phyloP scores from a whole-genome alignment of 2,329 filamentous ascomycete genomes.

The Cladosporium sp. region DNA sequence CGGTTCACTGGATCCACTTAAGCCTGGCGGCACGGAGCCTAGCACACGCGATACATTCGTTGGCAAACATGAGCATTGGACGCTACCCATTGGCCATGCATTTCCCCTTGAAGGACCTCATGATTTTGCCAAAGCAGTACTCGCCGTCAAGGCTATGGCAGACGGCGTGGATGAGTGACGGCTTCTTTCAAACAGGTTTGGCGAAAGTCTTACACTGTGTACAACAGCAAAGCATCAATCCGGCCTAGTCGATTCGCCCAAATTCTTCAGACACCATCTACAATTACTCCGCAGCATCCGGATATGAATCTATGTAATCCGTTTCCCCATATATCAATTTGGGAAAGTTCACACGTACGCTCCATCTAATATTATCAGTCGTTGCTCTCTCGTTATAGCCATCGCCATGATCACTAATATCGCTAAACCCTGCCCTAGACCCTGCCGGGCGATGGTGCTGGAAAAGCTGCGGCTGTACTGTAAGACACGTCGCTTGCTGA shows the following conservation, averaged over 20 bases:
- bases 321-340: slow-evolving; percentile 39
- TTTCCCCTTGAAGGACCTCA: not conserved
- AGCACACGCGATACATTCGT: not conserved
- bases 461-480: slow-evolving; percentile 48
- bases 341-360: slow-evolving; percentile 45
- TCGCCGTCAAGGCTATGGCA: not conserved
- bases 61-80: slow-evolving; percentile 1
- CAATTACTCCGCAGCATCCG: not conserved
- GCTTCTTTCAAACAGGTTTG: no score
- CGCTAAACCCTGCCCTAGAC: slow-evolving; percentile 36
- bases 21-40: not conserved
- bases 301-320: slow-evolving; percentile 32
- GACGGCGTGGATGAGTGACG: no score
- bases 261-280: not conserved
- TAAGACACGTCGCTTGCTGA: slow-evolving; percentile 42
- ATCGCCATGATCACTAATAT: slow-evolving; percentile 40
- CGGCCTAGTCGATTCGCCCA: no score
- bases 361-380: slow-evolving; percentile 44
- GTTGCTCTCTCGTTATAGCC: slow-evolving; percentile 33
- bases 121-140: not conserved
- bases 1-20: not conserved
- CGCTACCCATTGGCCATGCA: not conserved
- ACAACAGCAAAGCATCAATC: no score
- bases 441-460: slow-evolving; percentile 49
- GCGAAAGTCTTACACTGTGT: no score